Percentiles rank a stretch among this genome's conserved stretches.
Evolutionary conservation across 495 filamentous ascomycete genomes (phyloP).

Genomic region (Tuber aestivum): DNA sequence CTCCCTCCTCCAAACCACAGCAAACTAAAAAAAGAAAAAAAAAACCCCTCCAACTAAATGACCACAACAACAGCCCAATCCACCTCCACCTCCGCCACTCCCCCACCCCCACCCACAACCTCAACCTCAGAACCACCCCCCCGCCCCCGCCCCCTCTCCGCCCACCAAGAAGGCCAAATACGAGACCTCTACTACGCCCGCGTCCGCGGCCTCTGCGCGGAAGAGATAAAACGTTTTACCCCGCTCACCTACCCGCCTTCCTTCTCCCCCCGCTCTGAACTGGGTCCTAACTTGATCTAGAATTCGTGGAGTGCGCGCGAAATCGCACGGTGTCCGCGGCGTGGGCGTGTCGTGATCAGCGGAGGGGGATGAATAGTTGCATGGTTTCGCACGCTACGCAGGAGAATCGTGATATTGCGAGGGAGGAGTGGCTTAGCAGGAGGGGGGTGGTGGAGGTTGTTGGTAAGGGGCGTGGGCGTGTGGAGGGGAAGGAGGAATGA

Average conservation of each 20-base stretch:
- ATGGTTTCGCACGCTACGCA: constrained; percentile 81
- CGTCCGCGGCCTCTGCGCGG: constrained; percentile 68
- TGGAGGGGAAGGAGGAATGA: constrained; percentile 21
- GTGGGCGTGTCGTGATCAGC: constrained; percentile 73
- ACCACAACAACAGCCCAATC: neutral
- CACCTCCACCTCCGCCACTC: neutral
- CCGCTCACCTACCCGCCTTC: neutral
- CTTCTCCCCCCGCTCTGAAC: too few species aligned
- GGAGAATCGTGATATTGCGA: constrained; percentile 76
- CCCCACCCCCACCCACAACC: neutral
- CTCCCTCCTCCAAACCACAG: neutral
- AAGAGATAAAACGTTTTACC: constrained; percentile 73
- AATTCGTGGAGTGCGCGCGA: constrained; percentile 82
- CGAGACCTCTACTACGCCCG: constrained; percentile 82
- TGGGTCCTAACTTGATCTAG: constrained; percentile 47
- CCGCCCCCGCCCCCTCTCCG: constrained; percentile 76
- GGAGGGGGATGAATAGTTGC: constrained; percentile 83
- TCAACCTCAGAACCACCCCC: constrained; percentile 8
- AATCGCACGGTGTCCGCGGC: constrained; percentile 77
- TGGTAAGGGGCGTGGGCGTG: constrained; percentile 47
- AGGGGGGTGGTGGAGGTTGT: constrained; percentile 60
- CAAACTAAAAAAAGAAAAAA: neutral
- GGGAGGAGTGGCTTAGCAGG: constrained; percentile 86
- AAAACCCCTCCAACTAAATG: neutral
- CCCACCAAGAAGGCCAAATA: constrained; percentile 85